Evolutionary conservation across 164 flowering plant species (phyloP), one percentile per base, ranked within the genome.

Genomic region (Cinnamomum chago): DNA sequence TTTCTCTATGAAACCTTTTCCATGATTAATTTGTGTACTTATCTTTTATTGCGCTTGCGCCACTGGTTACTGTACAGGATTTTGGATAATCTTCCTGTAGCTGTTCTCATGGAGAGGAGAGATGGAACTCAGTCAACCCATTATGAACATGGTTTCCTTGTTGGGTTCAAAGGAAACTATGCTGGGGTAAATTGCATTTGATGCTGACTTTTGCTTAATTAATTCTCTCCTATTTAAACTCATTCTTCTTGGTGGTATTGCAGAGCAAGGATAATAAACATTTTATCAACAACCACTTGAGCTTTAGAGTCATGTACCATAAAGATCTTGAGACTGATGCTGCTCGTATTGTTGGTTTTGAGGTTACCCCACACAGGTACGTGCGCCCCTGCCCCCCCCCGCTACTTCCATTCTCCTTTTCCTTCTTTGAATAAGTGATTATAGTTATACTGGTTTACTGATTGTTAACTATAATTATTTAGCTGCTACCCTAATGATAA

Each of bases 61-160:
- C 18, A 55, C 68, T 25, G 25, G 60, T 20, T 51, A 9, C 58
- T 35, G 17, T 72, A 35, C 82, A 87, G 90, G 90, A 85, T 87
- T 64, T 76, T 87, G 78, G 98, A 94, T 78, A 94, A 94, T 76
- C 97, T 94, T 80, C 98, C 98, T 69, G 97, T 94, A 81, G 98
- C 96, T 70, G 96, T 92, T 73, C 88, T 77, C 71, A 85, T 88
- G 71, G 88, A 84, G 82, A 89, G 90, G 79, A 88, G 90, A 75
- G 98, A 94, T 86, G 95, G 90, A 73, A 88, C 71, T 80, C 87
- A 77, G 68, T 76, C 87, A 47, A 70, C 81, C 60, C 69, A 77
- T 50, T 92, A 92, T 80, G 97, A 94, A 69, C 98, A 92, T 85
- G 97, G 98, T 50, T 94, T 89, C 73, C 92, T 82, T 83, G 96